Evolutionary conservation across 257 asterid genomes (phyloP), one percentile per base, ranked within the genome.

Genomic region (Coffea eugenioides): DNA sequence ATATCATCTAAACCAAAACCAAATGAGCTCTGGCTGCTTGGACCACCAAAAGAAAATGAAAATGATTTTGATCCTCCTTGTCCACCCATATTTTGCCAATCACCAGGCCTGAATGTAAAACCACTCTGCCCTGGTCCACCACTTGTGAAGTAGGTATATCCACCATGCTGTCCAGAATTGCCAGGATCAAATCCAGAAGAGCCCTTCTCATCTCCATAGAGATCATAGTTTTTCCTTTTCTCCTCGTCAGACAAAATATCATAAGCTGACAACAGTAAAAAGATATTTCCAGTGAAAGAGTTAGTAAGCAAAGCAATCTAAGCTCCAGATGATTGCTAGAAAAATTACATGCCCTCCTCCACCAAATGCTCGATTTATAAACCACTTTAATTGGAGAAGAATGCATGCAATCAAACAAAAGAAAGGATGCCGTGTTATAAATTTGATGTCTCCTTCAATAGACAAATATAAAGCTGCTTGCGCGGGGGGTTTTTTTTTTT

Each of bases 11-110:
- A 78, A 71, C 92, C 97, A 85, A 88, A 92, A 77, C 93, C 92
- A 65, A 80, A 90, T 48, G 97, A 89, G 51, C 85, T 85, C 82
- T 84, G 85, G 82, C 85, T 81, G 25, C 92, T 86, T 25, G 98
- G 90, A 51, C 98, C 96, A 20, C 97, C 95, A 80, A 91, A 96
- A 54, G 98, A 94, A 86, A 96, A 96, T 59, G 99, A 96, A 88
- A 88, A 94, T 48, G 99, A 92, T 41, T 74, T 86, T 41, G 97
- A 88, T 54, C 92, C 90, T 75, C 87, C 93, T 78, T 87, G 92
- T 73, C 95, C 95, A 43, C 97, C 97, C 97, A 87, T 89, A 80
- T 89, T 86, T 90, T 93, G 89, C 95, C 95, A 88, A 23, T 77
- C 93, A 80, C 92, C 97, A 18, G 91, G 94, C 85, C 88, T 82